phyloP scores from a whole-genome alignment of 75 land plant genomes.

The Picea sitchensis region DNA sequence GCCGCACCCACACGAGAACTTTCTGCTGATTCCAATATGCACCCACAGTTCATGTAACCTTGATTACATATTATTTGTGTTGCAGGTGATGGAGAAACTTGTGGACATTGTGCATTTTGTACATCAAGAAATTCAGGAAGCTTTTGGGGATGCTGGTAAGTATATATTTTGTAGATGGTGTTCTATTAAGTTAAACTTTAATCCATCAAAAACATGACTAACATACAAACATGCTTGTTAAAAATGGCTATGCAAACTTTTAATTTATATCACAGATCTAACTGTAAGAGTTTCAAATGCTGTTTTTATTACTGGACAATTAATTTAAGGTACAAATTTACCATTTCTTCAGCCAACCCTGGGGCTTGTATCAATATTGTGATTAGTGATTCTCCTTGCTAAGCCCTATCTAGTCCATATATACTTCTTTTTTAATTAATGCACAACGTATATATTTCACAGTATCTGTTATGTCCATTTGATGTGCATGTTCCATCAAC shows the following conservation, averaged over 20 bases:
- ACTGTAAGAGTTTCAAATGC: not conserved
- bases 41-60: too few species aligned
- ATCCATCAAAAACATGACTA: not conserved
- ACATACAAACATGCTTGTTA: not conserved
- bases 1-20: too few species aligned
- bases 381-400: not conserved
- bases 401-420: not conserved
- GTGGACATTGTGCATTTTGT: constrained; percentile 86
- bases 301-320: not conserved
- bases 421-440: not conserved
- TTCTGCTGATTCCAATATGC: too few species aligned
- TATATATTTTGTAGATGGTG: not conserved
- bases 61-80: not conserved
- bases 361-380: not conserved
- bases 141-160: constrained; percentile 76
- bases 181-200: not conserved
- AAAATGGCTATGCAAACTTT: not conserved
- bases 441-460: too few species aligned
- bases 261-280: not conserved
- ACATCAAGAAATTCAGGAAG: constrained; percentile 71
- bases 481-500: too few species aligned
- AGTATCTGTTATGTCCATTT: too few species aligned
- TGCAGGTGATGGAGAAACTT: constrained; percentile 92
- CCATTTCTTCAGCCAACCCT: not conserved
- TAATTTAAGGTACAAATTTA: not conserved